Conservation (phyloP, 371 early-diverging fungal genomes). For the Actinomortierella wolfii region DNA sequence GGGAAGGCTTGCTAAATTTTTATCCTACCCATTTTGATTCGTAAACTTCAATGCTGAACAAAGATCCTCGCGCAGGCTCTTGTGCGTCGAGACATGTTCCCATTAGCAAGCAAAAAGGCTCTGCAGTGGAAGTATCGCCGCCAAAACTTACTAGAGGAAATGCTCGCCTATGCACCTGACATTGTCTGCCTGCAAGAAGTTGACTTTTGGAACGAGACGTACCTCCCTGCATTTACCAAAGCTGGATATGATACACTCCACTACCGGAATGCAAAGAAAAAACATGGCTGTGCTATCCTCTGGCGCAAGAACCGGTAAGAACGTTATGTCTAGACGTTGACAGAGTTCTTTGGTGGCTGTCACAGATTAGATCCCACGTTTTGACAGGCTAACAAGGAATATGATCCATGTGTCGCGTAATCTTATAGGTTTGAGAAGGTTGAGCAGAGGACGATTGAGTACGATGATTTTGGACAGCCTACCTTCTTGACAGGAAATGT, state of each 20-base stretch:
- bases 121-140: slow-evolving; percentile 40
- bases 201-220: slow-evolving; percentile 45
- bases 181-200: slow-evolving; percentile 60
- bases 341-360: neutral
- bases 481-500: slow-evolving; percentile 59
- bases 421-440: slow-evolving; percentile 47
- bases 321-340: neutral
- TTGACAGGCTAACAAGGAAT: too few species aligned
- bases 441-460: slow-evolving; percentile 51
- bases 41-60: neutral
- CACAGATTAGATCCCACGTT: neutral
- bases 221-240: slow-evolving; percentile 33
- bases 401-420: too few species aligned
- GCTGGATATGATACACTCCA: slow-evolving; percentile 39
- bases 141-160: slow-evolving; percentile 51
- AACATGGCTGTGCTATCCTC: slow-evolving; percentile 45
- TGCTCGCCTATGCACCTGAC: slow-evolving; percentile 53
- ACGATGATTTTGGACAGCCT: slow-evolving; percentile 51
- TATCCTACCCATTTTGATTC: too few species aligned
- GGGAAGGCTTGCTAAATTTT: neutral
- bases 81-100: slow-evolving; percentile 60
- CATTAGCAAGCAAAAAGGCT: slow-evolving; percentile 51
- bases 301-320: slow-evolving; percentile 38
- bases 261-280: slow-evolving; percentile 35
- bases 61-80: slow-evolving; percentile 60